These are phyloP conservation scores for Terfezia boudieri DNA, from an alignment of 495 filamentous ascomycete species.

Conservation along the genomic window DNA sequence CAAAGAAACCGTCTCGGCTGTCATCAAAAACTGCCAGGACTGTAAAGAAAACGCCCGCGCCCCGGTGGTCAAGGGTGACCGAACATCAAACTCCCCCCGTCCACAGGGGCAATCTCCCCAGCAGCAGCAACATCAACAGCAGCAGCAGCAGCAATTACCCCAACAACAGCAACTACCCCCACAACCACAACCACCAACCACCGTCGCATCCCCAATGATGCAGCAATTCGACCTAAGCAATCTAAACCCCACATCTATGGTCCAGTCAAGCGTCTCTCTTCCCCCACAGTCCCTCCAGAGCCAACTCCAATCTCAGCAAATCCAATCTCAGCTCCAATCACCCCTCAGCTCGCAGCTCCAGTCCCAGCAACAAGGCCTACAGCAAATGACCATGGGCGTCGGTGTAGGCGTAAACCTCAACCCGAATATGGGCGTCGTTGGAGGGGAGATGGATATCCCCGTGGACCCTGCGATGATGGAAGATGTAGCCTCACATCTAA, in stretches of 20 bases:
- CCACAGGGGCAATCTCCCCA: neutral
- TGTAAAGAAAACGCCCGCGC: conserved; percentile 45
- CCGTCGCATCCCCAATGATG: neutral
- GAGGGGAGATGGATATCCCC: conserved; percentile 16
- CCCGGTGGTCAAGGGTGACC: neutral
- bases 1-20: conserved; percentile 86
- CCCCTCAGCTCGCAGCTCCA: neutral
- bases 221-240: neutral
- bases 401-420: no score
- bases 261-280: no score
- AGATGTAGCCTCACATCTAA: conserved; percentile 2
- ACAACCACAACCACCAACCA: neutral
- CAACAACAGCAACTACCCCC: neutral
- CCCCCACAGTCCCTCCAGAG: no score
- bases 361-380: neutral
- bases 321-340: neutral
- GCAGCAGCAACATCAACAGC: conserved; percentile 2
- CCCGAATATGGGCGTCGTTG: conserved; percentile 5
- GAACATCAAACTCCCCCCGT: neutral
- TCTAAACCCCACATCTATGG: no score
- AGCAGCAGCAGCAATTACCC: conserved; percentile 1
- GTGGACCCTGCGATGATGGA: conserved; percentile 20
- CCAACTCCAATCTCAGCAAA: neutral
- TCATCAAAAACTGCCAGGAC: conserved; percentile 76
- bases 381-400: neutral